Evolutionary conservation across 1,284 basidiomycete genomes (phyloP).

Genomic region (Ganoderma boninense): DNA sequence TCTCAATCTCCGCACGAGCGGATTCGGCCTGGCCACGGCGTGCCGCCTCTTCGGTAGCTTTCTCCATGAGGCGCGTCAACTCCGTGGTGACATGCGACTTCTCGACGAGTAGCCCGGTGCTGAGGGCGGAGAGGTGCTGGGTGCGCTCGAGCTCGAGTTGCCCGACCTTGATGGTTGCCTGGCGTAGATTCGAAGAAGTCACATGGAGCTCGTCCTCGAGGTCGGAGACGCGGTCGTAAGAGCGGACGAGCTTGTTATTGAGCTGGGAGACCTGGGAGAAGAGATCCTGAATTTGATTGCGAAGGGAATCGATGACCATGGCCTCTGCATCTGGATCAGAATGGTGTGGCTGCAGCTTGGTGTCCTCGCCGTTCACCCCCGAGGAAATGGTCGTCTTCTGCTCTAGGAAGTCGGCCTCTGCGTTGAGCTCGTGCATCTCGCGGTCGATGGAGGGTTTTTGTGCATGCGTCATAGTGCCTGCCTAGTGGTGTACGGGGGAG

Average conservation of each 20-base stretch:
- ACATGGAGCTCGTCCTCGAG: constrained; percentile 92
- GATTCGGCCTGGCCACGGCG: constrained; percentile 91
- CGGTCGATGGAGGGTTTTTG: constrained; percentile 34
- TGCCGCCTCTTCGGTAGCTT: constrained; percentile 92
- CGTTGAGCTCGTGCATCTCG: constrained; percentile 45
- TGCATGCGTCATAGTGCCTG: constrained; percentile 28
- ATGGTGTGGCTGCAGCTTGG: constrained; percentile 33
- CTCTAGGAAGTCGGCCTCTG: constrained; percentile 43
- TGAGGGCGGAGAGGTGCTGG: constrained; percentile 81
- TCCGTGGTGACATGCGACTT: constrained; percentile 91
- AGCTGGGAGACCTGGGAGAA: constrained; percentile 91
- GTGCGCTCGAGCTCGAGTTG: constrained; percentile 80
- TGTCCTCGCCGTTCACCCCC: constrained; percentile 36
- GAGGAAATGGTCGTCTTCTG: constrained; percentile 37
- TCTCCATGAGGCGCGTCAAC: constrained; percentile 93
- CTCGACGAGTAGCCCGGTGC: constrained; percentile 93
- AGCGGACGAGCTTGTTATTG: constrained; percentile 91
- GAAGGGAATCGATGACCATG: constrained; percentile 80
- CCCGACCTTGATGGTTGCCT: constrained; percentile 68
- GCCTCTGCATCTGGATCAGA: constrained; percentile 67
- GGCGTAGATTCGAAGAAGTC: constrained; percentile 62
- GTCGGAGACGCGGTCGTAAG: constrained; percentile 92
- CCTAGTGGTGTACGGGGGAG: background rate
- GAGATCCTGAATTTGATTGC: constrained; percentile 85
- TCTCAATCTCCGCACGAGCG: constrained; percentile 84